Conservation (phyloP, 805 yeast genomes). For the Kodamaea fukazawae region DNA sequence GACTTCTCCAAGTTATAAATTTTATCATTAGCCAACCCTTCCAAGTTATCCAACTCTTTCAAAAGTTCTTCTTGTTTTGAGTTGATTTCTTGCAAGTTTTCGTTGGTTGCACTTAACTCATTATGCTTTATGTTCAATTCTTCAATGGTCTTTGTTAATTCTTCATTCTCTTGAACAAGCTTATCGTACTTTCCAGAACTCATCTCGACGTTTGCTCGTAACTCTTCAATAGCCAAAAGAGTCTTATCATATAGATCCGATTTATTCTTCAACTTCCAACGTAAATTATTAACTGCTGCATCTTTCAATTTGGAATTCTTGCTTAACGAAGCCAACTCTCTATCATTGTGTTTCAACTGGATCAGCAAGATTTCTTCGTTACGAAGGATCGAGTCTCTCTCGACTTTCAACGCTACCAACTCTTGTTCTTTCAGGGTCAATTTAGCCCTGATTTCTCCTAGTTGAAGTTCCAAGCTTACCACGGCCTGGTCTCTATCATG, state of each 20-base stretch:
- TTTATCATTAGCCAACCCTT: slow-evolving; percentile 21
- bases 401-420: slow-evolving; percentile 4
- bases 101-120: slow-evolving; percentile 11
- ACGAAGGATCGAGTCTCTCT: slow-evolving; percentile 7
- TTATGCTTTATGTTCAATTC: slow-evolving; percentile 4
- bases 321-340: slow-evolving; percentile 26
- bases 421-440: slow-evolving; percentile 8
- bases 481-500: slow-evolving; percentile 8
- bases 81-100: slow-evolving; percentile 18
- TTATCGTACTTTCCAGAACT: background rate
- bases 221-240: slow-evolving; percentile 8
- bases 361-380: slow-evolving; percentile 15
- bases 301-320: slow-evolving; percentile 13
- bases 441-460: slow-evolving; percentile 4
- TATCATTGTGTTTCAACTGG: slow-evolving; percentile 26
- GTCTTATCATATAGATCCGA: slow-evolving; percentile 2
- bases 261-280: slow-evolving; percentile 5
- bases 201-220: slow-evolving; percentile 1
- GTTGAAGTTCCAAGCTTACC: slow-evolving; percentile 2
- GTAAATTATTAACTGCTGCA: background rate
- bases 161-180: slow-evolving; percentile 4
- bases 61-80: slow-evolving; percentile 21
- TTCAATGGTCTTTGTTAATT: slow-evolving; percentile 6
- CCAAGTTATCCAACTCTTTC: slow-evolving; percentile 23
- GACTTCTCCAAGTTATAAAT: slow-evolving; percentile 17